phyloP scores from a whole-genome alignment of 2,329 filamentous ascomycete genomes.

The Aspergillus pseudoglaucus region DNA sequence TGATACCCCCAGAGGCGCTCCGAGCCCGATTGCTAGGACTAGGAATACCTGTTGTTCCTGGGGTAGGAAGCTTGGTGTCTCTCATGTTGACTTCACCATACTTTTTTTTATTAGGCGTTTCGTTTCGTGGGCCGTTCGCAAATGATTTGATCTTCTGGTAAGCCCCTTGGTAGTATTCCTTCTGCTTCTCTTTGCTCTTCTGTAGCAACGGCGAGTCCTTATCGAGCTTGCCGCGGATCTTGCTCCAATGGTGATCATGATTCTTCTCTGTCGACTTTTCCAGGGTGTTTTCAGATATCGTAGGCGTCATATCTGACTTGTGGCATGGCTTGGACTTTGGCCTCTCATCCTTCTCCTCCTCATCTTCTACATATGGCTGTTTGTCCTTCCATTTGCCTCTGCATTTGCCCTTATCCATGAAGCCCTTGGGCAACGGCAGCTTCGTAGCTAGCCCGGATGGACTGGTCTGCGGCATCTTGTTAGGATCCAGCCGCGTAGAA shows the following conservation, averaged over 20 bases:
- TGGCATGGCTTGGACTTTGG: not conserved
- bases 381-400: constrained; percentile 8
- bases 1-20: constrained; percentile 13
- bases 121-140: constrained; percentile 15
- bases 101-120: constrained; percentile 15
- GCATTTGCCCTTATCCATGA: constrained; percentile 13
- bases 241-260: constrained; percentile 25
- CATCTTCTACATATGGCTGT: constrained; percentile 1
- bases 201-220: constrained; percentile 16
- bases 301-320: constrained; percentile 4
- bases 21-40: constrained; percentile 25
- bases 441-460: constrained; percentile 16
- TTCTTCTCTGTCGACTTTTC: constrained; percentile 13
- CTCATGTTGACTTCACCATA: constrained; percentile 4
- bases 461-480: not conserved
- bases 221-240: constrained; percentile 20
- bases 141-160: constrained; percentile 17
- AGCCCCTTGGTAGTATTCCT: constrained; percentile 11
- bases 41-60: constrained; percentile 31
- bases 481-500: not conserved
- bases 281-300: constrained; percentile 5
- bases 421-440: constrained; percentile 21
- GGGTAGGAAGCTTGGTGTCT: not conserved
- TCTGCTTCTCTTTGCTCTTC: constrained; percentile 16
- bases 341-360: not conserved